These are phyloP conservation scores for Geosmithia putterillii DNA, from an alignment of 2,329 filamentous ascomycete genomes.

Conservation along the genomic window DNA sequence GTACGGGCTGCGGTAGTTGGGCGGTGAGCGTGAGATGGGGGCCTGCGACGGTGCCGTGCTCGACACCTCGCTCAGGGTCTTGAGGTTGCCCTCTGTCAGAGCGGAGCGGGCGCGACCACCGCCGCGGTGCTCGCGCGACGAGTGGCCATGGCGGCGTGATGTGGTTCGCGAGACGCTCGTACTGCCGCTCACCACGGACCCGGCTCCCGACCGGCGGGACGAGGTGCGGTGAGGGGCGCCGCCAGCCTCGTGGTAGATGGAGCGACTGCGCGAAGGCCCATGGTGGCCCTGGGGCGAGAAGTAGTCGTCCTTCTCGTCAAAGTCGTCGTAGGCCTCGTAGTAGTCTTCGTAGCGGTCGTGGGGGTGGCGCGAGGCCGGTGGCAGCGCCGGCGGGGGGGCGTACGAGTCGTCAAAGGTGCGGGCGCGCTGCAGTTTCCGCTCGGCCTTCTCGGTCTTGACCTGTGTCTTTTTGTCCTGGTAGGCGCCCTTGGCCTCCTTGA, in stretches of 20 bases:
- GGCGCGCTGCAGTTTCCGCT: constrained; percentile 48
- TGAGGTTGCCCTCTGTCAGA: constrained; percentile 40
- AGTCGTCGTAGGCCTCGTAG: constrained; percentile 20
- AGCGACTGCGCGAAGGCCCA: constrained; percentile 14
- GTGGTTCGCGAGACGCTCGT: constrained; percentile 5
- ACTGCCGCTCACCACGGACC: background rate
- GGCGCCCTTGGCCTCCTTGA: constrained; percentile 81
- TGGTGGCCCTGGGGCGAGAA: constrained; percentile 18
- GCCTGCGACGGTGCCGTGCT: constrained; percentile 30
- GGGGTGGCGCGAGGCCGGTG: constrained; percentile 5
- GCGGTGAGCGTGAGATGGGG: constrained; percentile 8
- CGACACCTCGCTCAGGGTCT: constrained; percentile 39
- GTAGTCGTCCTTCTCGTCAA: constrained; percentile 21
- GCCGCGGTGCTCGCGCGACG: background rate
- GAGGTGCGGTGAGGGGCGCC: constrained; percentile 19
- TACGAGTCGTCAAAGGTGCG: constrained; percentile 39
- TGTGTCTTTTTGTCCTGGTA: constrained; percentile 83
- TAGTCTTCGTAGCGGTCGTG: constrained; percentile 18
- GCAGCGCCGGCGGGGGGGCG: constrained; percentile 6
- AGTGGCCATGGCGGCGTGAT: constrained; percentile 2
- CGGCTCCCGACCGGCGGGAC: constrained; percentile 4
- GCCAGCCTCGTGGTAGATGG: constrained; percentile 4
- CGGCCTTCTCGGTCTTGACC: constrained; percentile 49
- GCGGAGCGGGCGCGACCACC: constrained; percentile 17
- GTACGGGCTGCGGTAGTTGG: constrained; percentile 25